phyloP scores from a whole-genome alignment of 2,329 filamentous ascomycete genomes.

The Aplosporella prunicola region DNA sequence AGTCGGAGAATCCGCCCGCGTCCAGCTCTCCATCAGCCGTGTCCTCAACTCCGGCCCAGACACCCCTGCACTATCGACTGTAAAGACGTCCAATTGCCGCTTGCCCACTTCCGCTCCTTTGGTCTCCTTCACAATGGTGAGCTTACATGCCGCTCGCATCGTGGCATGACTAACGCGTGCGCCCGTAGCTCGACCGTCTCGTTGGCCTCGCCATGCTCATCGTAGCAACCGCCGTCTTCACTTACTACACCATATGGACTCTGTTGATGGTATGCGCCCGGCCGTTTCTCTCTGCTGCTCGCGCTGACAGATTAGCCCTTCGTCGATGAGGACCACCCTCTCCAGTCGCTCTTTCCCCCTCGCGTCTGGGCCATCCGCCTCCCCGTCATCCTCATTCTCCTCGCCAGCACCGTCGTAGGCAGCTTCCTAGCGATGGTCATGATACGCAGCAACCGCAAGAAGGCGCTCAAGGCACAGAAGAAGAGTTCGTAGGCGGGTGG shows the following conservation, averaged over 20 bases:
- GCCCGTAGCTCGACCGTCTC: conserved; percentile 74
- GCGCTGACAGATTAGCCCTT: conserved; percentile 59
- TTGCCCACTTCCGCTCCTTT: too few species aligned
- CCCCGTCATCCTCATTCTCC: conserved; percentile 87
- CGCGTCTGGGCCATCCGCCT: conserved; percentile 98
- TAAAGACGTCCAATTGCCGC: too few species aligned
- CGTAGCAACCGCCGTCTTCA: conserved; percentile 61
- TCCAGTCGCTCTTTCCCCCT: conserved; percentile 91
- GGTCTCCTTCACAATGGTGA: too few species aligned
- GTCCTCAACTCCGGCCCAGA: too few species aligned
- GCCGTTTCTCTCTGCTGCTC: conserved; percentile 2
- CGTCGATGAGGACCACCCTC: conserved; percentile 85
- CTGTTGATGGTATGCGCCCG: conserved; percentile 69
- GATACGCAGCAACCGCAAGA: conserved; percentile 98
- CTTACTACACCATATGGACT: conserved; percentile 97
- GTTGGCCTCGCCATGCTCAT: conserved; percentile 68
- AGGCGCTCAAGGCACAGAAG: conserved; percentile 89
- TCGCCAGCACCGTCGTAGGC: conserved; percentile 87
- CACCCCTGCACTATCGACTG: too few species aligned
- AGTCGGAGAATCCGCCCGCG: too few species aligned
- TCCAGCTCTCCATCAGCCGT: too few species aligned
- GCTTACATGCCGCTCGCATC: too few species aligned
- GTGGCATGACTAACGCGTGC: too few species aligned
- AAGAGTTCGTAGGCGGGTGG: conserved; percentile 48
- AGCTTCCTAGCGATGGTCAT: conserved; percentile 95